These are phyloP conservation scores for Cytospora paraplurivora DNA, from an alignment of 2,329 filamentous ascomycete genomes.

Conservation along the genomic window DNA sequence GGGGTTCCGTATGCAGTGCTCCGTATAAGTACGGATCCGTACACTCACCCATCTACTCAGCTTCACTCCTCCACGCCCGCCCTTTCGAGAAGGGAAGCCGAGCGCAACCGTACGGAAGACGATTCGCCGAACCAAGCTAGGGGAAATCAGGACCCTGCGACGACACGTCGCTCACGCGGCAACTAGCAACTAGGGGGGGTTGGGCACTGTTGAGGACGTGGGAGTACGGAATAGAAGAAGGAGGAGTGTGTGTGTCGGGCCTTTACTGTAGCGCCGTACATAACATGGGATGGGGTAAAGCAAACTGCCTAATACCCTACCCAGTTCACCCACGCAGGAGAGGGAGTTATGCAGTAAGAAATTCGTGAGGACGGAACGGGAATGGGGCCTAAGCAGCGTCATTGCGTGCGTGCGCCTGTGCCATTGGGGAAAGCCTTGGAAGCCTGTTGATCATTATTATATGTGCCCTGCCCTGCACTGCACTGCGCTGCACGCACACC, in stretches of 20 bases:
- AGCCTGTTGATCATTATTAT: background rate
- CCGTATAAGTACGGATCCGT: background rate
- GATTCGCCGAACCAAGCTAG: conserved; percentile 4
- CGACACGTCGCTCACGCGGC: conserved; percentile 16
- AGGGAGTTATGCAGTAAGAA: too few species aligned
- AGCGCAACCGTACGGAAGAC: background rate
- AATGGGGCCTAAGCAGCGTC: too few species aligned
- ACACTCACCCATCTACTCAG: background rate
- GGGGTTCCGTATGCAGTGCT: conserved; percentile 6
- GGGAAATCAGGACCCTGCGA: background rate
- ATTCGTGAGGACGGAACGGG: too few species aligned
- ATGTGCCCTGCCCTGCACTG: background rate
- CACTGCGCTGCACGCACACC: conserved; percentile 5
- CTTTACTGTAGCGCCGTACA: conserved; percentile 1
- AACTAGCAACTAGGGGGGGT: background rate
- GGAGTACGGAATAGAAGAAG: background rate
- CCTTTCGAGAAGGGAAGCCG: background rate
- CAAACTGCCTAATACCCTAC: background rate
- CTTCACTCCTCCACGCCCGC: background rate
- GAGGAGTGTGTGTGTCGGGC: conserved; percentile 13
- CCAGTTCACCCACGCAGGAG: background rate
- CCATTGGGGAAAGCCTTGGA: too few species aligned
- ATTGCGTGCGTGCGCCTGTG: too few species aligned
- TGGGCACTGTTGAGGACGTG: conserved; percentile 5
- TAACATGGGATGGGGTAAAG: background rate